phyloP scores from a whole-genome alignment of 164 flowering plant species.

The Santalum album region DNA sequence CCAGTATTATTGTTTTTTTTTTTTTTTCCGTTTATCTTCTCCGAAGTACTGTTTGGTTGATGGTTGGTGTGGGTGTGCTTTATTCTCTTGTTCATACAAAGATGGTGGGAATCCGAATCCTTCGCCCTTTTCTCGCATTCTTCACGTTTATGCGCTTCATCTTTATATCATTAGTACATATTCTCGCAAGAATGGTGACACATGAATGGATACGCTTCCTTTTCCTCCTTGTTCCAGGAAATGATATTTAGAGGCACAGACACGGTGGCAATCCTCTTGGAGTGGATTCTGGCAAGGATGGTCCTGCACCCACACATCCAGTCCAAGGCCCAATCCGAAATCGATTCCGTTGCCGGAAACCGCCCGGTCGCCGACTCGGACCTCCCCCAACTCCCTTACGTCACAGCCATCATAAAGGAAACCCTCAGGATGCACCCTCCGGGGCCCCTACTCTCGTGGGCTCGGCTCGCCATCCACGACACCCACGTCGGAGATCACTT shows the following conservation, averaged over 20 bases:
- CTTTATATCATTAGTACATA: neutral
- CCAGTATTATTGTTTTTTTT: neutral
- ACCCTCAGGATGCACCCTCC: constrained; percentile 8
- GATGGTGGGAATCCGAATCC: constrained; percentile 9
- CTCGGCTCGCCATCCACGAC: constrained; percentile 48
- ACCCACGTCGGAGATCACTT: constrained; percentile 31
- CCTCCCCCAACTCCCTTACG: neutral
- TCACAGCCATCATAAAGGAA: constrained; percentile 11
- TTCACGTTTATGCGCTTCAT: neutral
- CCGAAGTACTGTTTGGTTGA: neutral
- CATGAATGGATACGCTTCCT: neutral
- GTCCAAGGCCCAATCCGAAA: constrained; percentile 44
- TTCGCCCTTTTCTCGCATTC: neutral
- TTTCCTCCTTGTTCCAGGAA: constrained; percentile 25
- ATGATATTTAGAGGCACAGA: constrained; percentile 69
- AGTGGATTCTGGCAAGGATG: constrained; percentile 68
- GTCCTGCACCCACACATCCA: constrained; percentile 52
- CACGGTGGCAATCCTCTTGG: constrained; percentile 54
- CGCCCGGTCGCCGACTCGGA: neutral
- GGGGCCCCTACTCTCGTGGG: constrained; percentile 16
- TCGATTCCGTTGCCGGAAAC: constrained; percentile 28
- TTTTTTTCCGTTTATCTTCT: neutral
- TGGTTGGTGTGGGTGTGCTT: neutral
- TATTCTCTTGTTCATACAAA: neutral
- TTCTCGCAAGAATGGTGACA: neutral